Evolutionary conservation across 73 alveolate genomes (phyloP), one percentile per base, ranked within the genome.

Genomic region (Urostyla sp.): DNA sequence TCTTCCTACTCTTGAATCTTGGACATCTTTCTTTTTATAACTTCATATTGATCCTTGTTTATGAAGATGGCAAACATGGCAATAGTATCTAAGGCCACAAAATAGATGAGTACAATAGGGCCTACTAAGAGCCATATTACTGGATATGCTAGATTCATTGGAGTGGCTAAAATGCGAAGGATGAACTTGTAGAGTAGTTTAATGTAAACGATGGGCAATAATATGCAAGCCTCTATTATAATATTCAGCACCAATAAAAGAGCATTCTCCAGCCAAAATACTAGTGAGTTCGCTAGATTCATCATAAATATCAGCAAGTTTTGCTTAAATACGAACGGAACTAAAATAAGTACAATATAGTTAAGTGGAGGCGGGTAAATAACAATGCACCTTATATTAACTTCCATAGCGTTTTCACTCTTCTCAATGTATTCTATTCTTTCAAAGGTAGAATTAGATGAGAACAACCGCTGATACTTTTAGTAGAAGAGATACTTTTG

Each of bases 241-340:
- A 63, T 5, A 24, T 43, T 43, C 3, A 40, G 13, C 4, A 4
- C 16, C 10, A 63, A 20, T 21, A 63, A 24, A 5, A 23, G 5
- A 2, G 44, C n/a, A 38, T 63, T 63, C 36, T 63, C 79, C 2
- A 63, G 40, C 79, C 79, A 63, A 23, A 20, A 63, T 34, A 38
- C 21, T 10, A 13, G 10, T 8, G 21, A 24, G 7, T 60, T 48
- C 37, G 26, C 44, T 8, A 38, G 24, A 43, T 63, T 28, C 43
- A 63, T 36, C 40, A 3, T 11, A 4, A 21, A 21, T 10, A 4
- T 38, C 7, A 43, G 37, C n/a, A 63, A 38, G 20, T 3, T 18
- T 32, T 43, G 6, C 2, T 57, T 57, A 7, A 63, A 63, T 16
- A 18, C 32, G 3, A 63, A 2, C 20, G 35, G 7, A 10, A 4